Percentiles rank a stretch among this genome's conserved stretches.
These are phyloP conservation scores for Wickerhamiella sorbophila DNA, from an alignment of 805 yeast genomes.

Conservation along the genomic window DNA sequence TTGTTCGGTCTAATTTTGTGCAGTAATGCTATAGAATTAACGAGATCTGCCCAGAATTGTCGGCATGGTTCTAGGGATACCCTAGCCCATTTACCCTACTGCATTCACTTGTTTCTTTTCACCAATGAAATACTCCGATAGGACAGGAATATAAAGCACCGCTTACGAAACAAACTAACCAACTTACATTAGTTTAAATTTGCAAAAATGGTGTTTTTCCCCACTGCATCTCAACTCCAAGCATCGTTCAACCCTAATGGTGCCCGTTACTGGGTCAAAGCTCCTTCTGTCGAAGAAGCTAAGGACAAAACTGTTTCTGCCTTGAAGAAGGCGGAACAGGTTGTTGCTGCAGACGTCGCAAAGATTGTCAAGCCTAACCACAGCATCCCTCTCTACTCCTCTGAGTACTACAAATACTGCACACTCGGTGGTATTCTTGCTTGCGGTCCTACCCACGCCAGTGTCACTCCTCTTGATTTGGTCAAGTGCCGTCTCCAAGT, in stretches of 20 bases:
- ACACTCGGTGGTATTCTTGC: conserved; percentile 66
- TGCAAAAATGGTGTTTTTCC: conserved; percentile 26
- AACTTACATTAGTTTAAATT: background rate
- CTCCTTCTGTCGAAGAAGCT: conserved; percentile 14
- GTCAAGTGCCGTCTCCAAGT: conserved; percentile 93
- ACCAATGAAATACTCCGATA: background rate
- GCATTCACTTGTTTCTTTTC: background rate
- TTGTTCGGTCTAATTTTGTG: no score
- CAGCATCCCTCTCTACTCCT: conserved; percentile 39
- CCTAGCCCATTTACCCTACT: background rate
- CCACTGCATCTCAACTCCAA: conserved; percentile 25
- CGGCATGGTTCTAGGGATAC: no score
- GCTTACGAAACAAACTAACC: background rate
- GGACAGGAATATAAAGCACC: background rate
- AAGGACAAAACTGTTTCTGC: conserved; percentile 15
- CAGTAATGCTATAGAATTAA: no score
- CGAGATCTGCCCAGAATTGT: no score
- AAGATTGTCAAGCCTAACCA: conserved; percentile 23
- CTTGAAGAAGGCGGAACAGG: conserved; percentile 14
- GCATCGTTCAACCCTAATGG: conserved; percentile 28
- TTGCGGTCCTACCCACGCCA: conserved; percentile 93
- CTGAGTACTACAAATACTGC: conserved; percentile 58
- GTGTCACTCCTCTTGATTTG: conserved; percentile 83
- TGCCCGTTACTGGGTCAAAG: conserved; percentile 24
- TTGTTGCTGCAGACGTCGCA: conserved; percentile 25